phyloP scores from a whole-genome alignment of 139 green algal genomes.

The Zygnema circumcarinatum region DNA sequence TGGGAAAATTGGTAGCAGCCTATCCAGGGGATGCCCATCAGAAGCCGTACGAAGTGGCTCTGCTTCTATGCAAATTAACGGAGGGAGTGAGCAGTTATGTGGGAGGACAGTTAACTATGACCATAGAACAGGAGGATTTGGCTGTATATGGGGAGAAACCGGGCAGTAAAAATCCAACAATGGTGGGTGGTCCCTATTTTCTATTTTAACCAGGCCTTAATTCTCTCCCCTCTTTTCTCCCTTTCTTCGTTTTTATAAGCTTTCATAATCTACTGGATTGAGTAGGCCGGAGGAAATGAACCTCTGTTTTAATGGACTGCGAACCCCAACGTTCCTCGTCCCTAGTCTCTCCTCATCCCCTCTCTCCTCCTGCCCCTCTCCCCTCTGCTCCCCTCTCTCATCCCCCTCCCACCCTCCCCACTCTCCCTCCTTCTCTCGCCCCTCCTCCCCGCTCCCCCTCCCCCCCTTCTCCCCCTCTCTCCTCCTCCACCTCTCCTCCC shows the following conservation, averaged over 20 bases:
- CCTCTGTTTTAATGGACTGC: conserved; percentile 8
- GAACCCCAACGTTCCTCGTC: conserved; percentile 48
- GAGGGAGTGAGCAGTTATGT: not conserved
- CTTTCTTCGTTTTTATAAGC: no score
- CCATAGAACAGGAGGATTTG: conserved; percentile 9
- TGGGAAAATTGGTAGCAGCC: not conserved
- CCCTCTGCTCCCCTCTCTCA: conserved; percentile 20
- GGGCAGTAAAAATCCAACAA: conserved; percentile 89
- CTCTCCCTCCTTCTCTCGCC: conserved; percentile 26
- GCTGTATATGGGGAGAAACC: conserved; percentile 70
- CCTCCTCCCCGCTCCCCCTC: conserved; percentile 8
- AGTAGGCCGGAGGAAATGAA: conserved; percentile 13
- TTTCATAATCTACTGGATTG: not conserved
- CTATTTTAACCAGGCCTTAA: not conserved
- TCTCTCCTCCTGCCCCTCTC: conserved; percentile 20
- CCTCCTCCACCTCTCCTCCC: not conserved
- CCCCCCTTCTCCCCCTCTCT: not conserved
- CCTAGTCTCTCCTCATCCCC: conserved; percentile 32
- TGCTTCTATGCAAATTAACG: not conserved
- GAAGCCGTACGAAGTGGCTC: not conserved
- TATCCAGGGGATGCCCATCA: conserved; percentile 14
- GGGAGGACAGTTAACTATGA: conserved; percentile 13
- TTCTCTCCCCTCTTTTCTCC: not conserved
- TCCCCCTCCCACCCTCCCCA: conserved; percentile 40
- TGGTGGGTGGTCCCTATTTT: not conserved